Percentiles rank a stretch among this genome's conserved stretches.
Conservation (phyloP, 1,139 yeast genomes). For the Yamadazyma diospyri region DNA sequence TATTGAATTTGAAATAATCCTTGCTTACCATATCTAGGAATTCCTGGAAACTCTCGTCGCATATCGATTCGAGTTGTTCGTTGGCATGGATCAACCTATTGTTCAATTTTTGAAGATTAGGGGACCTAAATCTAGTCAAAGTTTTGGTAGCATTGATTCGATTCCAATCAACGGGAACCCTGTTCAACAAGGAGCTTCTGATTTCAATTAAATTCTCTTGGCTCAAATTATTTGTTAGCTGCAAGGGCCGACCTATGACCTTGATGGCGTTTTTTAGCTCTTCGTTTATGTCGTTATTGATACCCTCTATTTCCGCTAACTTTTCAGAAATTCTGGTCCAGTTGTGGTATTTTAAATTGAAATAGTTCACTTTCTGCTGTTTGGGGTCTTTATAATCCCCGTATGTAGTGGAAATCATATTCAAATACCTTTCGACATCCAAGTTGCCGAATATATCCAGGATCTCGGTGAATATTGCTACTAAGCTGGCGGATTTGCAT, state of each 20-base stretch:
- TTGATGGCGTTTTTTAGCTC: slow-evolving; percentile 49
- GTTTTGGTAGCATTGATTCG: slow-evolving; percentile 69
- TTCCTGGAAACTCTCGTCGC: slow-evolving; percentile 53
- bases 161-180: slow-evolving; percentile 71
- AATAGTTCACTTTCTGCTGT: slow-evolving; percentile 50
- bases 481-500: slow-evolving; percentile 23
- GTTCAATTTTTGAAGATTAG: slow-evolving; percentile 48
- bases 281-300: slow-evolving; percentile 43
- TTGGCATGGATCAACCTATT: slow-evolving; percentile 58
- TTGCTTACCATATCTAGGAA: slow-evolving; percentile 47
- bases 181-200: slow-evolving; percentile 50
- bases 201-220: slow-evolving; percentile 76
- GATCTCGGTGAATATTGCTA: slow-evolving; percentile 20
- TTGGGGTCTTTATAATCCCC: slow-evolving; percentile 43
- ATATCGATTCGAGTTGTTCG: slow-evolving; percentile 52
- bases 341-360: slow-evolving; percentile 40
- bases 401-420: slow-evolving; percentile 53
- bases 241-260: slow-evolving; percentile 53
- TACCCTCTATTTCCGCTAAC: slow-evolving; percentile 36
- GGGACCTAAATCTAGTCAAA: slow-evolving; percentile 71
- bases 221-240: slow-evolving; percentile 53
- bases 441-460: slow-evolving; percentile 14
- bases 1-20: slow-evolving; percentile 49
- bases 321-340: slow-evolving; percentile 41
- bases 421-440: slow-evolving; percentile 32